Base-by-base conservation (phyloP, 495 filamentous ascomycete species). In the Penicillium alfredii region DNA sequence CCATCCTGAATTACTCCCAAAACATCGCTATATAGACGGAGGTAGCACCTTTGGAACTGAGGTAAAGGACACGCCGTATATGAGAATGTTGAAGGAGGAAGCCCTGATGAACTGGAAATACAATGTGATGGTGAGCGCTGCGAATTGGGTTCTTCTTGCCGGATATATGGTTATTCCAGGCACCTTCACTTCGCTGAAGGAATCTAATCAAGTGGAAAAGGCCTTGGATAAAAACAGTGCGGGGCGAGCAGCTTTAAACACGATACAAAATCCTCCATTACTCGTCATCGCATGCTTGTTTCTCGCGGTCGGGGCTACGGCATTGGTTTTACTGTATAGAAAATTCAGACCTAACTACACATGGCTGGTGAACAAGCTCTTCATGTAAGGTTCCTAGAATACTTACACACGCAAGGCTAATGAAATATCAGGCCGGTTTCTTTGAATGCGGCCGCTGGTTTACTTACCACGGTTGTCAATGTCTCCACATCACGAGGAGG, bases 121-220 rank as follows among this genome's bases (percentile, higher is more conserved):
- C n/a, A 51, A 44, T 16, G 16, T 47, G 14, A 16, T 30, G 11
- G 30, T 35, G 21, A 40, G 48, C 26, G 28, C 25, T 6, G 44
- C 26, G 10, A 38, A 40, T 30, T 64, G 56, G 62, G 44, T 54
- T 29, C 42, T 66, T 1, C 37, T 66, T 10, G 58, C 60, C 2
- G 56, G 58, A 4, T 64, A 58, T 42, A 40, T 66, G 18, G 50
- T 63, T 12, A 45, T 66, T 19, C 62, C 62, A 6, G 60, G 56
- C 3, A 66, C 56, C 17, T 66, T 64, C 34, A 60, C 50, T 33
- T 50, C 44, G 10, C 38, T 62, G 24, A 40, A 64, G 30, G 39
- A 55, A 5, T 45, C 40, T 10, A 32, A 46, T 13, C 26, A 37
- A n/a, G 15, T 53, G 9, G 31, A 51, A 29, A 22, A 44, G 19